These are phyloP conservation scores for Gastrolobium bilobum DNA, from an alignment of 306 rosid genomes.

Conservation along the genomic window DNA sequence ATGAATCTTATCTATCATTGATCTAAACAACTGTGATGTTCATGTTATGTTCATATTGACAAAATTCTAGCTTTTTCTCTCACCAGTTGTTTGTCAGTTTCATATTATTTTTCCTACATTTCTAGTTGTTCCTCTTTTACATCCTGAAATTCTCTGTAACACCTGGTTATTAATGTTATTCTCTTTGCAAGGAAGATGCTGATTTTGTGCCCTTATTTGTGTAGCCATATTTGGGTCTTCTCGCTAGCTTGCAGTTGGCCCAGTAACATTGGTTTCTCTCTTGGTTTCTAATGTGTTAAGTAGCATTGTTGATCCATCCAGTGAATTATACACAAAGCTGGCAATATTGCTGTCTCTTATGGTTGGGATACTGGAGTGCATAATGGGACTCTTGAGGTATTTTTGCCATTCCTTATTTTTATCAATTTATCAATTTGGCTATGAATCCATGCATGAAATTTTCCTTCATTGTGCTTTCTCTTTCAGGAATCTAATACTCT, in stretches of 20 bases:
- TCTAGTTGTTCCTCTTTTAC: conserved; percentile 39
- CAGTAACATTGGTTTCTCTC: conserved; percentile 98
- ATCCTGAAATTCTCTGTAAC: conserved; percentile 10
- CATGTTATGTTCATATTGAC: conserved; percentile 28
- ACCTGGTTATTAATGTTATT: conserved; percentile 45
- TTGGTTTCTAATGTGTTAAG: conserved; percentile 80
- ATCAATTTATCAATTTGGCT: not conserved
- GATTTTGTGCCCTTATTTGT: conserved; percentile 91
- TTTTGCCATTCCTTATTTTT: conserved; percentile 40
- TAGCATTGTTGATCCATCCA: conserved; percentile 80
- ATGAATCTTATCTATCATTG: conserved; percentile 15
- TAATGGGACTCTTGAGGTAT: conserved; percentile 95
- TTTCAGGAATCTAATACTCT: not conserved
- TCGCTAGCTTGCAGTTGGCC: conserved; percentile 99
- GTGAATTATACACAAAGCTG: conserved; percentile 80
- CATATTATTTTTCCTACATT: conserved; percentile 1
- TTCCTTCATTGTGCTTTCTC: conserved; percentile 14
- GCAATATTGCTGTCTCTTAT: conserved; percentile 91
- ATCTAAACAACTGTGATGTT: conserved; percentile 7
- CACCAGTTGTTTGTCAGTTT: not conserved
- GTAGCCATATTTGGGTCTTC: conserved; percentile 97
- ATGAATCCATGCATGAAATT: conserved; percentile 25
- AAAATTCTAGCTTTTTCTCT: conserved; percentile 37
- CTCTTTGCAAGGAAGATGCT: conserved; percentile 65
- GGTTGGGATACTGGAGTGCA: conserved; percentile 96